Evolutionary conservation across 371 early-diverging fungal genomes (phyloP), one percentile per base, ranked within the genome.

Genomic region (Mucor mucedo): DNA sequence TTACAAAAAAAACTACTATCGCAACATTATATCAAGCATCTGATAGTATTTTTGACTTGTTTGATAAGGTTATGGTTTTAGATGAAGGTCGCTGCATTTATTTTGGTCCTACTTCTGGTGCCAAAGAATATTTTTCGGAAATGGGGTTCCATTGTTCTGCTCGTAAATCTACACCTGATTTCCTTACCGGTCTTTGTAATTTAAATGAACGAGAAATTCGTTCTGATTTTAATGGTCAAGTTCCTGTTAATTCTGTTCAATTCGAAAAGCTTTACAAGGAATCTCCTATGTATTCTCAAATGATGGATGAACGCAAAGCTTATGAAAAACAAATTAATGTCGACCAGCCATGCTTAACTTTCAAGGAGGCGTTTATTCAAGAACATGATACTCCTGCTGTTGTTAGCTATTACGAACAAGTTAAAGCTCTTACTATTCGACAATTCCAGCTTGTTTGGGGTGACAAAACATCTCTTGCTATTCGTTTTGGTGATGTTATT

Each of bases 91-190:
- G 84, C 47, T 84, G 84, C 61, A 82, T 91, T 62, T 93, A 87
- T 76, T 89, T 87, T 75, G 94, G 92, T 2, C 87, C 90, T 2
- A 80, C 80, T 4, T 59, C 76, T 54, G 91, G 89, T 62, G 67
- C 67, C 11, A 83, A 88, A 13, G 68, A 66, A 14, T 91, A 90
- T 68, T 91, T 93, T 71, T 75, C 77, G 54, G 68, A 82, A 30
- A 66, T 88, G 32, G 93, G 93, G 1, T 89, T 87, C 63, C 65
- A 78, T 5, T 85, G 87, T 62, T 93, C 93, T 28, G 69, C 82
- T 50, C 84, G 91, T 62, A 89, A 90, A 75, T 92, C 90, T 8
- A 87, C 88, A 0, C 83, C 92, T 1, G 93, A 93, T 62, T 92
- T 87, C 60, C 75, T 94, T 52, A 87, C 92, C 21, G 90, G 91